Conservation (phyloP, 2,329 filamentous ascomycete genomes). For the Aspergillus tanneri region DNA sequence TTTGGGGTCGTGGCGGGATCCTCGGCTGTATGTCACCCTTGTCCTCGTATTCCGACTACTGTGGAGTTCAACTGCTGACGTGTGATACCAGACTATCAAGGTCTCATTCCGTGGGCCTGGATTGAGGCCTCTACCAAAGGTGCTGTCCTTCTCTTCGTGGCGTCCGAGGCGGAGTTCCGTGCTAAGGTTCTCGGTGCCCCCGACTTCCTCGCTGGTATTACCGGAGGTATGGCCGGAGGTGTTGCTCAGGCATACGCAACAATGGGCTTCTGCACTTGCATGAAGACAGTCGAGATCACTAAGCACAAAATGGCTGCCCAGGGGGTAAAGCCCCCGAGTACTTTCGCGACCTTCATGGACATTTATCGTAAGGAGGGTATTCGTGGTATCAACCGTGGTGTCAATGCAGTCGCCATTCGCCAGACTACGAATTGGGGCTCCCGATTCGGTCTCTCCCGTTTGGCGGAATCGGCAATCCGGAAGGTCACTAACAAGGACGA, state of each 20-base stretch:
- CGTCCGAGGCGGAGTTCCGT: constrained; percentile 96
- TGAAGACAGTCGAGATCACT: constrained; percentile 99
- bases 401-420: constrained; percentile 96
- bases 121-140: constrained; percentile 99
- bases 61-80: constrained; percentile 19
- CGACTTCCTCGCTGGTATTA: constrained; percentile 85
- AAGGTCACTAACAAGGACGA: constrained; percentile 74
- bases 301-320: constrained; percentile 88
- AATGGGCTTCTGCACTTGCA: constrained; percentile 99
- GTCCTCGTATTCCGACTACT: constrained; percentile 11
- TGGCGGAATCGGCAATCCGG: constrained; percentile 87
- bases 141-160: constrained; percentile 97
- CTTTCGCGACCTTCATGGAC: constrained; percentile 92
- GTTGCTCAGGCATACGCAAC: constrained; percentile 98
- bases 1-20: constrained; percentile 91
- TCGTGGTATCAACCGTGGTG: constrained; percentile 93
- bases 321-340: constrained; percentile 82
- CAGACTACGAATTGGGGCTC: constrained; percentile 99
- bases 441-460: constrained; percentile 87
- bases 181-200: constrained; percentile 78
- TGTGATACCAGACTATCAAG: constrained; percentile 79
- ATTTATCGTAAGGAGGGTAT: constrained; percentile 96
- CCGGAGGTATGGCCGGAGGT: constrained; percentile 88
- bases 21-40: constrained; percentile 74
- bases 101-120: constrained; percentile 99